Base-by-base conservation (phyloP, 331 rosid species). In the Phaseolus coccineus region DNA sequence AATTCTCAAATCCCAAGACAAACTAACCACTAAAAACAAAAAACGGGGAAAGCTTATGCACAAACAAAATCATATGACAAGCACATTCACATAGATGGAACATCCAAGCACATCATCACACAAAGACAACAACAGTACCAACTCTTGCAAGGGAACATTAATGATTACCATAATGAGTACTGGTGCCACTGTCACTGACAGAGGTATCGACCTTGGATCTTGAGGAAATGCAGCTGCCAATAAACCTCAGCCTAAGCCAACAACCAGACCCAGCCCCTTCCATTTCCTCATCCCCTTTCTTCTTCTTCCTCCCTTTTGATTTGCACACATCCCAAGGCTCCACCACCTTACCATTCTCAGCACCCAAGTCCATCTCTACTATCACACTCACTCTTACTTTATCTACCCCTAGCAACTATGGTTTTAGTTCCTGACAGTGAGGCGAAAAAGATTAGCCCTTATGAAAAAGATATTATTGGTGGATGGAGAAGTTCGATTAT, bases 191-290 rank as follows among this genome's bases (percentile, higher is more conserved):
- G 71, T 96, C 97, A 78, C 96, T 96, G 31, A 85, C 84, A 52
- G 99, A 91, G 87, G 84, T 91, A 85, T 96, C 98, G 77, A 96
- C 98, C 88, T 96, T 96, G 90, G 99, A 93, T 96, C 97, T 93
- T 79, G 99, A 96, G 87, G 97, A 91, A 87, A 93, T 93, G 96
- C 99, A 96, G 96, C 96, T 88, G 4, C 96, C 91, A 84, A 96
- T 73, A 59, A 90, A 85, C 82, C 92, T 90, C 65, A 91, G 74
- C 85, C 91, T 85, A 78, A 89, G 76, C 99, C 96, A 96, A 84
- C 98, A 96, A 69, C 99, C 96, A 87, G 82, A 82, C 59, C 76
- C 88, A 63, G 77, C 84, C 69, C 85, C 94, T 52, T 79, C 83
- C 15, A 84, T 83, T 19, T 55, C 80, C 33, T 68, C 93, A 44